Base-by-base conservation (phyloP, 352 stramenopile species). In the Phytopythium boreale region DNA sequence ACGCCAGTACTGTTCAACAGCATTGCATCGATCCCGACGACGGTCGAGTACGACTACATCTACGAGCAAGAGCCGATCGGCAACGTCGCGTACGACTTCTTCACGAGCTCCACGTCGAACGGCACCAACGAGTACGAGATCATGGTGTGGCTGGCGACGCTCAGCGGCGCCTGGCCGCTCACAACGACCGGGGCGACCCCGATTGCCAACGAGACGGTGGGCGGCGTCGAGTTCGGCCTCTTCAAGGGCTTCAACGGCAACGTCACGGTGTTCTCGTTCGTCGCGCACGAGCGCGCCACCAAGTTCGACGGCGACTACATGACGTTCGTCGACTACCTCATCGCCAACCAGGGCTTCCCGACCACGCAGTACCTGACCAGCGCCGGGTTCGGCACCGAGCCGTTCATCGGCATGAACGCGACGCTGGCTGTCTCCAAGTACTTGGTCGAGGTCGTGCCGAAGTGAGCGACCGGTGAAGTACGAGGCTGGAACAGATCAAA, bases 61-160 rank as follows among this genome's bases (percentile, higher is more conserved):
- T 79, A 75, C 59, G 58, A 71, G 46, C 52, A 68, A 17, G 29
- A 44, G 24, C 50, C 56, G 9, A 70, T 66, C 12, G 64, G 62
- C 17, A 71, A 74, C 37, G 64, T 68, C 34, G 63, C 72, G 15
- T 80, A 80, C 56, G 72, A 77, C 26, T 61, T 80, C 29, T 80
- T 80, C 53, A 77, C 72, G 24, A 69, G 64, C 7, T 72, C 72
- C 19, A 74, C 64, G 17, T 55, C 56, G 0, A 63, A 67, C 34
- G 57, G 62, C 11, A 46, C 52, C 26, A 68, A 67, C 41, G 64
- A 80, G 57, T 75, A 67, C 46, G 72, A 80, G 62, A 71, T 80
- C 59, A 80, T 80, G 72, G 72, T 75, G 51, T 77, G 72, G 70
- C 67, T 80, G 22, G 67, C 69, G n/a, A 61, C 62, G 1, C 68